Base-by-base conservation (phyloP, 148 eudicot species). In the Rhododendron mucronatum region DNA sequence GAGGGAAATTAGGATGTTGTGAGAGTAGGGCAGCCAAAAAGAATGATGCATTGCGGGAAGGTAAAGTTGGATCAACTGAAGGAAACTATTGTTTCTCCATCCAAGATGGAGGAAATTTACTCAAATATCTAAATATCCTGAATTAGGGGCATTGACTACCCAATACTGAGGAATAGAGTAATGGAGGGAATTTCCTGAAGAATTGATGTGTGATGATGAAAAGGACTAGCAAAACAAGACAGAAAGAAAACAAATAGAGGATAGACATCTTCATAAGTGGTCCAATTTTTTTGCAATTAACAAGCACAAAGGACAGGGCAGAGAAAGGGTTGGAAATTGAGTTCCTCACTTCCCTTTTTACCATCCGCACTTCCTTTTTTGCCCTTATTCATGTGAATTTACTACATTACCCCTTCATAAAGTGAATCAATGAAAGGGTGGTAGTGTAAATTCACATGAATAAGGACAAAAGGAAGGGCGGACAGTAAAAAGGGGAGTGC, bases 1-100 rank as follows among this genome's bases (percentile, higher is more conserved):
- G 85, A 83, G 69, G 26, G 59, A 47, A 83, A 44, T 63, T 44
- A 26, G 39, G 77, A 82, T 82, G 75, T 82, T 61, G 53, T 37
- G 33, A 44, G n/a, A 51, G 26, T 16, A 30, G 67, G 67, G 21
- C 7, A n/a, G 59, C 9, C 13, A 39, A 5, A 55, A 41, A 41
- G 44, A 41, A 48, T 47, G 50, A 47, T 51, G 55, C 55, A 51
- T 51, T 10, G 3, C 13, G 59, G 20, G 16, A 51, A 51, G 55
- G 55, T 13, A 13, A n/a, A n/a, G n/a, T n/a, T n/a, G n/a, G n/a
- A n/a, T n/a, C n/a, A n/a, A n/a, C n/a, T n/a, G n/a, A n/a, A n/a
- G n/a, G n/a, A n/a, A n/a, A n/a, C n/a, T n/a, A n/a, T n/a, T n/a
- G n/a, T n/a, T n/a, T n/a, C n/a, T n/a, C n/a, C n/a, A n/a, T n/a